phyloP scores from a whole-genome alignment of 2,329 filamentous ascomycete genomes.

The Aspergillus sclerotialis region DNA sequence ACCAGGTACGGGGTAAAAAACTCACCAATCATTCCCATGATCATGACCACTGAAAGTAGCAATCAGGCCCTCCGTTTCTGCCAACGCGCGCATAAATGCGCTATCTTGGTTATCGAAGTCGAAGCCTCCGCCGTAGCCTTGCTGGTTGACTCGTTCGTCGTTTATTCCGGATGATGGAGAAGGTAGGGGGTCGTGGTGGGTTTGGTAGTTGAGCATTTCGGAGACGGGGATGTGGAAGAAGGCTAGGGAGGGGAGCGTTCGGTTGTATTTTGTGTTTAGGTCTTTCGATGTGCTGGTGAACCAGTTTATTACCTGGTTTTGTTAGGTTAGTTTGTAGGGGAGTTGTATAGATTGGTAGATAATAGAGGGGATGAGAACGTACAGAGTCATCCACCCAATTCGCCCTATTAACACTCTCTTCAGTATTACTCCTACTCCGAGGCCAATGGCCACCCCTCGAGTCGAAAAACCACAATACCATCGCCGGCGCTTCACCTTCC shows the following conservation, averaged over 20 bases:
- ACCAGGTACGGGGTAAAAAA: too few relatives aligned
- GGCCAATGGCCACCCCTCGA: conserved; percentile 47
- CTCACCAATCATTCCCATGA: conserved; percentile 57
- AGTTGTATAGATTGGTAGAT: background rate
- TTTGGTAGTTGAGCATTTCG: conserved; percentile 36
- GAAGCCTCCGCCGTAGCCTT: conserved; percentile 11
- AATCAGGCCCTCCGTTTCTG: conserved; percentile 48
- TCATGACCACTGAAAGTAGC: conserved; percentile 61
- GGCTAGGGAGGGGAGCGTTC: conserved; percentile 42
- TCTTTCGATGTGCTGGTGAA: conserved; percentile 30
- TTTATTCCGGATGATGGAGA: conserved; percentile 46
- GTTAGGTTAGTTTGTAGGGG: background rate
- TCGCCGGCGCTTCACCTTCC: conserved; percentile 33
- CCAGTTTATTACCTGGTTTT: conserved; percentile 35
- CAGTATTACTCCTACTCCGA: background rate
- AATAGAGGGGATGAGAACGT: background rate
- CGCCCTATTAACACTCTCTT: conserved; percentile 20
- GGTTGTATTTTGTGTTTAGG: conserved; percentile 23
- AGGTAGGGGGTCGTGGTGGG: conserved; percentile 35
- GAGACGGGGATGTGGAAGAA: conserved; percentile 51
- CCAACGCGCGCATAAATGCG: conserved; percentile 57
- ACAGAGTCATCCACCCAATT: conserved; percentile 41
- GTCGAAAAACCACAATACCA: conserved; percentile 68
- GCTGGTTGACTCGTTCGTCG: conserved; percentile 35
- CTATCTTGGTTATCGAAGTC: conserved; percentile 45